Evolutionary conservation across 345 rosid genomes (phyloP), one percentile per base, ranked within the genome.

Genomic region (Pistacia vera): DNA sequence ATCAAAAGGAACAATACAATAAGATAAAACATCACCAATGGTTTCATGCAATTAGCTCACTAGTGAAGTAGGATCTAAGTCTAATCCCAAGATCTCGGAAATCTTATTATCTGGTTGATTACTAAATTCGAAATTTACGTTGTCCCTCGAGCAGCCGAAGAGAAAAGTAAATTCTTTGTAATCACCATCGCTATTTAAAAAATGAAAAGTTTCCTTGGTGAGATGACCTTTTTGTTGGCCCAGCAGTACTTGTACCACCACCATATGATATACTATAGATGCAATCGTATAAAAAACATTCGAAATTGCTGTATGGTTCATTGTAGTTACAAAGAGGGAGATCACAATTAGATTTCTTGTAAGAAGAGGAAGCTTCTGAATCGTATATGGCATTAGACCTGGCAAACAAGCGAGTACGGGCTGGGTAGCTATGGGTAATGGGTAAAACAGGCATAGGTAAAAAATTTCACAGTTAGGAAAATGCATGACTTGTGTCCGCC

Each of bases 111-210:
- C 46, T 25, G 6, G 6, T n/a, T 1, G 44, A 6, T 1, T 25
- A 2, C 3, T 71, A 80, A 4, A 12, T 2, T 22, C 25, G 60
- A 75, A 14, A 8, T 66, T 33, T 16, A 16, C 11, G 49, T 57
- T 78, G 4, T 77, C 73, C 4, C 64, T n/a, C 0, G 78, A 79
- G 73, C 81, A 79, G 10, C 83, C 83, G 55, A 79, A 22, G 25
- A 22, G 25, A 22, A 22, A 22, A 22, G 25, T 22, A 22, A 22
- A 22, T 22, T 22, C 25, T 56, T 16, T 78, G 2, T 4, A 5
- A 28, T 14, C 11, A 2, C 48, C 4, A 14, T 16, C 13, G 38
- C 3, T 46, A 4, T 9, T 2, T 1, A 14, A 18, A 28, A 79
- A 20, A 2, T 72, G 12, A 58, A 81, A 72, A 1, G 70, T 30